Percentiles rank a stretch among this genome's conserved stretches.
These are phyloP conservation scores for Colletotrichum sublineola DNA, from an alignment of 2,329 filamentous ascomycete genomes.

Conservation along the genomic window DNA sequence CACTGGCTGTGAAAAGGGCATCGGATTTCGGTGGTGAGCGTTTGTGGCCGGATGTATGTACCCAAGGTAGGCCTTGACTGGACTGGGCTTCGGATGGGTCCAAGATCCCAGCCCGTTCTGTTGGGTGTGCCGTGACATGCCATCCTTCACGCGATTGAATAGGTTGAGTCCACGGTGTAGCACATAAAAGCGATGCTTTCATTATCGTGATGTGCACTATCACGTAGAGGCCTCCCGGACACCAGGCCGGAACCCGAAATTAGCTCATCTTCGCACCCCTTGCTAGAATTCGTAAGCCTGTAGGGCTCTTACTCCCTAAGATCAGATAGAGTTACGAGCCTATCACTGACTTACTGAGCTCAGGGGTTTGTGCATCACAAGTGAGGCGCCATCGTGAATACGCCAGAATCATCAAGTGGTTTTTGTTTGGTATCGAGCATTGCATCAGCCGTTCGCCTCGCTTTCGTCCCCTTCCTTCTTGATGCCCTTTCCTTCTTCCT, in stretches of 20 bases:
- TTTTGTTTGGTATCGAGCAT: slow-evolving; percentile 39
- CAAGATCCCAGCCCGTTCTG: neutral
- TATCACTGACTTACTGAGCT: neutral
- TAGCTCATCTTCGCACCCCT: slow-evolving; percentile 17
- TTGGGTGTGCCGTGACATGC: neutral
- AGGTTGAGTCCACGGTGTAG: slow-evolving; percentile 18
- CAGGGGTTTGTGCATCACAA: neutral
- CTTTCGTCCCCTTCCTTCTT: slow-evolving; percentile 56
- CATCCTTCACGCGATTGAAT: neutral
- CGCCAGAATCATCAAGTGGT: slow-evolving; percentile 18
- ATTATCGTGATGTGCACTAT: neutral
- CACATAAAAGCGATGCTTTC: neutral
- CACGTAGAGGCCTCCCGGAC: neutral
- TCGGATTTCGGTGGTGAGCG: slow-evolving; percentile 3
- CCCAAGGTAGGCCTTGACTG: neutral
- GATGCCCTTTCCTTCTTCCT: slow-evolving; percentile 69
- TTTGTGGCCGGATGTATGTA: neutral
- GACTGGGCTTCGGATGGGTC: slow-evolving; percentile 9
- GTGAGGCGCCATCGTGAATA: neutral
- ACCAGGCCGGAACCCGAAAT: slow-evolving; percentile 2
- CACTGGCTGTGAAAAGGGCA: slow-evolving; percentile 8
- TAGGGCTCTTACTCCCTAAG: neutral
- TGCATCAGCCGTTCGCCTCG: slow-evolving; percentile 49
- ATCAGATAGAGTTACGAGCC: neutral
- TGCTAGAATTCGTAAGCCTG: slow-evolving; percentile 9